These are phyloP conservation scores for Cicer cuneatum DNA, from an alignment of 306 rosid genomes.

Conservation along the genomic window DNA sequence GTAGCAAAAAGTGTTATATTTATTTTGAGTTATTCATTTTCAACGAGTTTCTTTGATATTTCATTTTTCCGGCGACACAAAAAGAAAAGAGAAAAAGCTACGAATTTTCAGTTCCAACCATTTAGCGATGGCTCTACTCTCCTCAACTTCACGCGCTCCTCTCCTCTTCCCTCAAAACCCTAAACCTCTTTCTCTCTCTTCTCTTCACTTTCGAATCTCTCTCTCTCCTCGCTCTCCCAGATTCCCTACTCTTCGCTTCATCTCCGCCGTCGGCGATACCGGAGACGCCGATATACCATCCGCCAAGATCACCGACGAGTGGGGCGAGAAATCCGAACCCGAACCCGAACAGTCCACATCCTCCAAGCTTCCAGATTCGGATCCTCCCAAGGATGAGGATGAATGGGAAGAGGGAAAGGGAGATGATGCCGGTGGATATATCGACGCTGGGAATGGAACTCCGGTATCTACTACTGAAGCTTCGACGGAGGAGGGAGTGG, in stretches of 20 bases:
- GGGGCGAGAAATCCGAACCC: conserved; percentile 73
- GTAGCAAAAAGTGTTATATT: too few species aligned
- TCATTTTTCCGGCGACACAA: background rate
- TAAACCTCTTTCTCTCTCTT: conserved; percentile 38
- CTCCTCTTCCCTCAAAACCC: conserved; percentile 47
- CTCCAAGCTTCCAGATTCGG: conserved; percentile 62
- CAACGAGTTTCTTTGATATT: background rate
- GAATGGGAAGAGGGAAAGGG: conserved; percentile 68
- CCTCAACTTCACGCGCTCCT: conserved; percentile 44
- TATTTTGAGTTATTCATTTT: conserved; percentile 10
- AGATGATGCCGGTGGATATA: conserved; percentile 36
- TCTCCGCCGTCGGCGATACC: conserved; percentile 45
- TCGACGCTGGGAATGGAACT: conserved; percentile 58
- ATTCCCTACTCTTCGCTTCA: conserved; percentile 59
- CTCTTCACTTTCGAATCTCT: conserved; percentile 38
- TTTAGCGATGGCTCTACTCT: conserved; percentile 55
- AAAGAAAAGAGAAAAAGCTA: background rate
- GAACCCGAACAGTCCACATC: conserved; percentile 46
- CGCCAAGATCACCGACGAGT: conserved; percentile 62
- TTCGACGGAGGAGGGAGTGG: conserved; percentile 31
- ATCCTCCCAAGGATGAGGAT: conserved; percentile 78
- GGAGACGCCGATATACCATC: conserved; percentile 46
- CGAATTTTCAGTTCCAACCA: conserved; percentile 8
- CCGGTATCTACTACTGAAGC: conserved; percentile 37
- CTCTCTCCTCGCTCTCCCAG: conserved; percentile 44